Conservation (phyloP, 2,329 filamentous ascomycete genomes). For the Penicillium brevicompactum region DNA sequence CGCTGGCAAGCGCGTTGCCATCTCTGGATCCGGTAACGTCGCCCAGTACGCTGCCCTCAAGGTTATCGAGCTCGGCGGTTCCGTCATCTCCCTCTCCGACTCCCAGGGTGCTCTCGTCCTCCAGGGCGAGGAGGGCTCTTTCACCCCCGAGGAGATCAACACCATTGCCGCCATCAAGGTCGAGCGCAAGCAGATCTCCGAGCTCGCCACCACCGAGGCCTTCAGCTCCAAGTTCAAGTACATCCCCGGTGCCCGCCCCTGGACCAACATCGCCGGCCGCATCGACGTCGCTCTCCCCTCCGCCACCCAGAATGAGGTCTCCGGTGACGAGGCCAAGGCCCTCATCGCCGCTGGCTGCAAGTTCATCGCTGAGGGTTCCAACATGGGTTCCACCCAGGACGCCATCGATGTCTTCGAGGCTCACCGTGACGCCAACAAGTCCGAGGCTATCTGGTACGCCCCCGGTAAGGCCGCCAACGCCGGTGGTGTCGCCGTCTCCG, state of each 20-base stretch:
- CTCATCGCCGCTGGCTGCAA: constrained; percentile 75
- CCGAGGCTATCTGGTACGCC: constrained; percentile 84
- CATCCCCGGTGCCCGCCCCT: constrained; percentile 83
- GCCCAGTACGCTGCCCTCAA: constrained; percentile 97
- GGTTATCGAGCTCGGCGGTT: constrained; percentile 88
- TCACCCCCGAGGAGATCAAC: constrained; percentile 78
- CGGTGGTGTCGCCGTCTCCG: constrained; percentile 94
- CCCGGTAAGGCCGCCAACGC: constrained; percentile 97
- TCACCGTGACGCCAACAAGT: constrained; percentile 63
- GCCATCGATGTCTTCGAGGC: constrained; percentile 93
- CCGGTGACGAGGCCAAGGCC: constrained; percentile 81
- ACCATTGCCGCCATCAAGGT: constrained; percentile 85
- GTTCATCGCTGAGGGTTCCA: constrained; percentile 94
- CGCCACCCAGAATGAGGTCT: constrained; percentile 98
- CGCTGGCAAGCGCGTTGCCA: constrained; percentile 87
- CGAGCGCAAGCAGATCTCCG: constrained; percentile 77
- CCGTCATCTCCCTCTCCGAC: constrained; percentile 90
- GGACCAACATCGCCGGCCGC: constrained; percentile 77
- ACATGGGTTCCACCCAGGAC: constrained; percentile 98
- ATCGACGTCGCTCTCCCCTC: constrained; percentile 91
- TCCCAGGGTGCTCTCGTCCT: constrained; percentile 82
- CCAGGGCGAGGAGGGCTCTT: constrained; percentile 64
- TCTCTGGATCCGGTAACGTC: constrained; percentile 97
- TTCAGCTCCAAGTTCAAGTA: constrained; percentile 75
- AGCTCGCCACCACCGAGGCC: constrained; percentile 61